Evolutionary conservation across 805 yeast species (phyloP).

Genomic region (Komagataella ulmi): DNA sequence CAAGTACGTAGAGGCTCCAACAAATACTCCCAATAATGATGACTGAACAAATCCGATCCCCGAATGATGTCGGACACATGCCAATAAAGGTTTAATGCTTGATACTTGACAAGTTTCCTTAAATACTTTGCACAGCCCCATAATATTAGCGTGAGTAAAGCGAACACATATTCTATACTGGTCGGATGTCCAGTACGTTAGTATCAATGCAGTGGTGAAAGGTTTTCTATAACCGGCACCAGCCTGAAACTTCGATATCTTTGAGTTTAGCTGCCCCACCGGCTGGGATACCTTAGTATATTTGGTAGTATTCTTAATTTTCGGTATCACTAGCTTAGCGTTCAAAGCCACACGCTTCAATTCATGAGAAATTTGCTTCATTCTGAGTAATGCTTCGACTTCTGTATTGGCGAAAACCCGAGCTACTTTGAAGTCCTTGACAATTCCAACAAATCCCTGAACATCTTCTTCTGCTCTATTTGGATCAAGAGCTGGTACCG

Average conservation of each 20-base stretch:
- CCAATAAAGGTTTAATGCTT: conserved; percentile 59
- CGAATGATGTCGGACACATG: conserved; percentile 71
- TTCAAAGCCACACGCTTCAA: conserved; percentile 25
- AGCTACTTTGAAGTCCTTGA: conserved; percentile 58
- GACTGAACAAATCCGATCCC: conserved; percentile 88
- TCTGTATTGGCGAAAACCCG: conserved; percentile 72
- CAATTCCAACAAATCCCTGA: conserved; percentile 45
- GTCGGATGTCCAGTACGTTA: conserved; percentile 65
- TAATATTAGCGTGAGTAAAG: conserved; percentile 45
- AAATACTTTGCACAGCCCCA: conserved; percentile 75
- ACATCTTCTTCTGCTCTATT: conserved; percentile 62
- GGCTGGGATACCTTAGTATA: conserved; percentile 26
- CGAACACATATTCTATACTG: conserved; percentile 47
- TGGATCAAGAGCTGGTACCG: conserved; percentile 57
- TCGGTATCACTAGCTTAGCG: conserved; percentile 23
- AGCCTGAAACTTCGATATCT: conserved; percentile 28
- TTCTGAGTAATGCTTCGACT: conserved; percentile 54
- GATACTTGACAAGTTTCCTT: conserved; percentile 87
- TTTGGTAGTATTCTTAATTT: conserved; percentile 56
- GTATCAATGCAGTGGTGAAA: conserved; percentile 38
- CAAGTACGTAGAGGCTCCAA: conserved; percentile 77
- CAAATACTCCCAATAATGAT: conserved; percentile 69
- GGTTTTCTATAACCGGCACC: conserved; percentile 6
- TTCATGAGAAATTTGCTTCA: conserved; percentile 47
- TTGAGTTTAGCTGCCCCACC: conserved; percentile 26